These are phyloP conservation scores for Neoboletus brunneissimus DNA, from an alignment of 768 basidiomycete species.

Conservation along the genomic window DNA sequence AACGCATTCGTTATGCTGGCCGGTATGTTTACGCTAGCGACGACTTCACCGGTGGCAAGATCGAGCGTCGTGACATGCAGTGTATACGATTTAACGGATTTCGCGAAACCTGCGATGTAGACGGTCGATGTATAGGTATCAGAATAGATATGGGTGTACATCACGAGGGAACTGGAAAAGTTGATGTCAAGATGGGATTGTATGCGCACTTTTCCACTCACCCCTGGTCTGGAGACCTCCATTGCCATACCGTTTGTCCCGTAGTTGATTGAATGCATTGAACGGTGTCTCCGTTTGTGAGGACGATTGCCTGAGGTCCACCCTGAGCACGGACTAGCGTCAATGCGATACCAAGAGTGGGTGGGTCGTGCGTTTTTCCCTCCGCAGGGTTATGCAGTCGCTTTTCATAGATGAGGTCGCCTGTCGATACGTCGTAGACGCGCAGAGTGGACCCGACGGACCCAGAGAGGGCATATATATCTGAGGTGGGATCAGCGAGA, in stretches of 20 bases:
- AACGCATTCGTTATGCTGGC: constrained; percentile 42
- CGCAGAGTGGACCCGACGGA: constrained; percentile 67
- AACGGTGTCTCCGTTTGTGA: constrained; percentile 60
- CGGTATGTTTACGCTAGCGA: constrained; percentile 50
- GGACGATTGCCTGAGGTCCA: constrained; percentile 38
- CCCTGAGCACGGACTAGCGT: constrained; percentile 33
- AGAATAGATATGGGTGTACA: constrained; percentile 60
- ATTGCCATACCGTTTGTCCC: constrained; percentile 65
- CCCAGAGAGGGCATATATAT: constrained; percentile 72
- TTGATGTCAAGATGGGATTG: neutral
- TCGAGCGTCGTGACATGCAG: constrained; percentile 66
- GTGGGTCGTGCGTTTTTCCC: constrained; percentile 50
- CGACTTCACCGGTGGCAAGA: constrained; percentile 48
- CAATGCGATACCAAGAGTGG: constrained; percentile 54
- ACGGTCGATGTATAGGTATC: constrained; percentile 51
- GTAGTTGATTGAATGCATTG: constrained; percentile 46
- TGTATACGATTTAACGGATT: constrained; percentile 49
- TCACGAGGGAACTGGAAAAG: constrained; percentile 51
- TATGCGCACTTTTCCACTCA: constrained; percentile 32
- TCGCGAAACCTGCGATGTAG: constrained; percentile 50
- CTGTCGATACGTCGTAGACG: constrained; percentile 60
- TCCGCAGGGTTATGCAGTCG: constrained; percentile 48
- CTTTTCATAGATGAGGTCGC: constrained; percentile 64
- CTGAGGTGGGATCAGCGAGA: constrained; percentile 36
- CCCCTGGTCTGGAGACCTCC: constrained; percentile 69